Evolutionary conservation across 805 yeast species (phyloP), one percentile per base, ranked within the genome.

Genomic region (Kodamaea fukazawae): DNA sequence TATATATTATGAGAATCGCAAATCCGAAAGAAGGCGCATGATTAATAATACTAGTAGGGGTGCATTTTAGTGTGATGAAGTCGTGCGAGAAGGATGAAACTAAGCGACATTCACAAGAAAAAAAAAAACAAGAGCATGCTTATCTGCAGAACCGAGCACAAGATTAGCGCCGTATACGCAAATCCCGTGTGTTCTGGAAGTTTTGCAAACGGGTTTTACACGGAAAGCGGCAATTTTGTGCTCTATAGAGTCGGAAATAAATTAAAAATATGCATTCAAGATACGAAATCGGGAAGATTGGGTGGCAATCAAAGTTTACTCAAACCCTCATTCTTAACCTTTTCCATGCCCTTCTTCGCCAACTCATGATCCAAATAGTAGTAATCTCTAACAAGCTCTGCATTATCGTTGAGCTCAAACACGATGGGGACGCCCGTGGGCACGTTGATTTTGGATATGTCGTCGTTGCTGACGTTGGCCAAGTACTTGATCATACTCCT

Each of bases 361-460:
- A 61, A 51, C 41, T 65, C 72, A 40, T 61, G 53, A 48, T 69
- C 73, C 39, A 69, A 54, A 46, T 69, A 69, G 45, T 69, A 65
- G 46, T 58, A 60, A 25, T 55, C 57, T 31, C 53, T 55, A 4
- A 53, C 40, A 33, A 61, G 45, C 12, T 49, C 45, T 6, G 65
- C 65, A 6, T 47, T 40, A 31, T 63, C 64, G 40, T 62, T 55
- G 7, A 67, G 42, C 41, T 69, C 73, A 47, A 69, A 68, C 16
- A 67, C 65, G n/a, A 67, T 50, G 7, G 75, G 75, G 3, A 69
- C 60, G 1, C 73, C 75, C 1, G 73, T 69, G 13, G 75, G 73
- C 2, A 67, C 68, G 44, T 69, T 67, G 38, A 69, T 64, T 32
- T 60, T 57, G 30, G 63, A 57, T 23, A 69, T 67, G 38, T 61